phyloP scores from a whole-genome alignment of 306 rosid species.

The Fragaria nilgerrensis region DNA sequence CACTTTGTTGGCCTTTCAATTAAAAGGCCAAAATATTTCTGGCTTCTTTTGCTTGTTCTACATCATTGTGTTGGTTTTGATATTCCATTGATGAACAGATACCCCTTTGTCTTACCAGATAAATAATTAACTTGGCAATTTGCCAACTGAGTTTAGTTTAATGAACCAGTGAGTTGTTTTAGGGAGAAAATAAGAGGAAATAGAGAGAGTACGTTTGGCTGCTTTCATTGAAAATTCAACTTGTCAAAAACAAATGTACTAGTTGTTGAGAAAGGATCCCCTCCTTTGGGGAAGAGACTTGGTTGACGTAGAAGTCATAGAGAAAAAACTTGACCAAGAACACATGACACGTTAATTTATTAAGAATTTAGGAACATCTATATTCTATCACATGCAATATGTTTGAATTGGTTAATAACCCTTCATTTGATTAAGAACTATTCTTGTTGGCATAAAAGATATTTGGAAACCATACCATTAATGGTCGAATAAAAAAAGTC shows the following conservation, averaged over 20 bases:
- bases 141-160: conserved; percentile 26
- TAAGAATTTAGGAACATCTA: neutral
- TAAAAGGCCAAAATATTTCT: neutral
- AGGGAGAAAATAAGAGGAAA: neutral
- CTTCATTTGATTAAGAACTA: neutral
- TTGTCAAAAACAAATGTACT: neutral
- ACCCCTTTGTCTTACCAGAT: neutral
- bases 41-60: neutral
- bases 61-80: neutral
- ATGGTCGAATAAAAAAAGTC: too few species aligned
- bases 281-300: neutral
- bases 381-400: neutral
- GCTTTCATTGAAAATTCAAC: conserved; percentile 6
- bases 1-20: neutral
- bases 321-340: neutral
- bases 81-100: neutral
- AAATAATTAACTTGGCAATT: neutral
- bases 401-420: neutral
- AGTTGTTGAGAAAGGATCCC: neutral
- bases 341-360: neutral
- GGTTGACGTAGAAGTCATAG: neutral
- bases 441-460: too few species aligned
- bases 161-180: conserved; percentile 8
- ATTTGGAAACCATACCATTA: too few species aligned
- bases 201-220: neutral